Conservation (phyloP, 2,329 filamentous ascomycete species). For the Fusarium chuoi region DNA sequence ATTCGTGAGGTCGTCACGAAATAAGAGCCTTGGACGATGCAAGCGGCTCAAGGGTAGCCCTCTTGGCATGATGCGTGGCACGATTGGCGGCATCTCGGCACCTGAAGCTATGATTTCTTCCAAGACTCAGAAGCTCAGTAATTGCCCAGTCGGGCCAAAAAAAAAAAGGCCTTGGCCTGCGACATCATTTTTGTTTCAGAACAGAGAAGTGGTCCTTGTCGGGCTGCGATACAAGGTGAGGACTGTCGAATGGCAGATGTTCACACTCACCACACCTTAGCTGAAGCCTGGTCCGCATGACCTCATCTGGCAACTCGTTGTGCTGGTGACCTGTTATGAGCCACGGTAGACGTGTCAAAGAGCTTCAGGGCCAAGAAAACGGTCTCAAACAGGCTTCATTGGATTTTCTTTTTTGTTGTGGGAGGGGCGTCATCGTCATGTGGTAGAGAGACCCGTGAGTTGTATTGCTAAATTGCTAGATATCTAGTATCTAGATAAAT, state of each 20-base stretch:
- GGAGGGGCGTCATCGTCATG: conserved; percentile 39
- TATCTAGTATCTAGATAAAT: conserved; percentile 30
- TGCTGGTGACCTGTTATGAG: conserved; percentile 25
- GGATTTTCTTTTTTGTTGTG: conserved; percentile 3
- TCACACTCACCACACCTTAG: conserved; percentile 24
- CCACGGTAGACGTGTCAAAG: conserved; percentile 29
- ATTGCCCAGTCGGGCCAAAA: conserved; percentile 12
- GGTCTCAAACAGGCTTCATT: conserved; percentile 36
- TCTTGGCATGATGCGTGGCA: conserved; percentile 24
- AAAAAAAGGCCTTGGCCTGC: conserved; percentile 6
- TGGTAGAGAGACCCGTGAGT: conserved; percentile 25
- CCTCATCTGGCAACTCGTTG: conserved; percentile 34
- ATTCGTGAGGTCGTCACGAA: not conserved
- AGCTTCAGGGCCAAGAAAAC: conserved; percentile 22
- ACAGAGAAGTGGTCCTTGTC: conserved; percentile 9
- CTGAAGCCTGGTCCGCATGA: conserved; percentile 37
- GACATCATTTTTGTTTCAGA: conserved; percentile 41
- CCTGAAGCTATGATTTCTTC: not conserved
- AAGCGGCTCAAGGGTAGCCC: conserved; percentile 28
- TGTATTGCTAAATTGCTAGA: not conserved
- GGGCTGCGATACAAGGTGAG: not conserved
- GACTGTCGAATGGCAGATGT: conserved; percentile 23
- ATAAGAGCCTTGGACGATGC: conserved; percentile 31
- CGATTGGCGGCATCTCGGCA: conserved; percentile 9
- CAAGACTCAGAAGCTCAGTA: not conserved